These are phyloP conservation scores for Furcasterigmium furcatum DNA, from an alignment of 2,329 filamentous ascomycete genomes.

Conservation along the genomic window DNA sequence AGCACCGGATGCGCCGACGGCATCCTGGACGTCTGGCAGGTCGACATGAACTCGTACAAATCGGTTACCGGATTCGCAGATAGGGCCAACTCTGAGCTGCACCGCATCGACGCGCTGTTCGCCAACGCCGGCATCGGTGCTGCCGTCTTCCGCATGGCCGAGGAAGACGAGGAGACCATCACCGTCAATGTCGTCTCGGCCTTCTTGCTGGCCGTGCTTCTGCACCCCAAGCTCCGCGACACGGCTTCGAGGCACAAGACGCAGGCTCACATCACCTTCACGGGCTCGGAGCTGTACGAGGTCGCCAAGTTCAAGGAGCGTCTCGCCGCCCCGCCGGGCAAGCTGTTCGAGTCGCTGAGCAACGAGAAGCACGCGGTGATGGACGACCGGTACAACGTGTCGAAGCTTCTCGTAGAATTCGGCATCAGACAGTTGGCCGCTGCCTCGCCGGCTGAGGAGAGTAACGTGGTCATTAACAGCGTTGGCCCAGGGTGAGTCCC, in stretches of 20 bases:
- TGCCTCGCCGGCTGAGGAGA: too few species aligned
- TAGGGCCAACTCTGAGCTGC: constrained; percentile 27
- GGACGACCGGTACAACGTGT: constrained; percentile 7
- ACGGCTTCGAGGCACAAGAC: constrained; percentile 3
- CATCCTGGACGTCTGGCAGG: constrained; percentile 42
- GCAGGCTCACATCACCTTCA: constrained; percentile 7
- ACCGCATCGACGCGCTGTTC: constrained; percentile 39
- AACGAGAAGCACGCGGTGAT: constrained; percentile 4
- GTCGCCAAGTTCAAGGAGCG: constrained; percentile 9
- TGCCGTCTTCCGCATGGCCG: background rate
- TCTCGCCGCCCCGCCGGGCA: constrained; percentile 1
- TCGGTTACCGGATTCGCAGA: constrained; percentile 41
- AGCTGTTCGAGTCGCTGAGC: constrained; percentile 9
- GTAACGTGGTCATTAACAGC: too few species aligned
- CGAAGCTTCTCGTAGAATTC: constrained; percentile 10
- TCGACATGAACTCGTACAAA: constrained; percentile 46
- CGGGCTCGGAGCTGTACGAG: constrained; percentile 9
- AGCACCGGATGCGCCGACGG: constrained; percentile 15
- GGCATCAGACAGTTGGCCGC: too few species aligned
- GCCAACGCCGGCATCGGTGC: constrained; percentile 40
- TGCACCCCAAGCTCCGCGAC: background rate
- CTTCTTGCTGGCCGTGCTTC: background rate
- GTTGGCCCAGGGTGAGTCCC: too few species aligned
- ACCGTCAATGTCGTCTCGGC: background rate
- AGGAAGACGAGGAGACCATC: background rate